phyloP scores from a whole-genome alignment of 2,329 filamentous ascomycete species.

The Nemania sp. region DNA sequence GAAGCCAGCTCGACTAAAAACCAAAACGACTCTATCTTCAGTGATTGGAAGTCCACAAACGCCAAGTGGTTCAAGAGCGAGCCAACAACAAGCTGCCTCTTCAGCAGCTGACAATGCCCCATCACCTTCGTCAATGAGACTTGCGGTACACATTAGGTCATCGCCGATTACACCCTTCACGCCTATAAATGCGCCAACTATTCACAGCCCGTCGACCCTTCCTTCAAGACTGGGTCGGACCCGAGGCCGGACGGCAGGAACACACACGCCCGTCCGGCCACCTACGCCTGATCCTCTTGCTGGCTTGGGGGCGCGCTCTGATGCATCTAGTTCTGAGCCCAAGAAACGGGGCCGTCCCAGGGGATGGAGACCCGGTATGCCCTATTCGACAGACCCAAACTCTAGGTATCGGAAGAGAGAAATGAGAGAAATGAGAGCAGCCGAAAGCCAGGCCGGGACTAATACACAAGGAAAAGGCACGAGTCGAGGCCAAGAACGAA shows the following conservation, averaged over 20 bases:
- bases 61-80: constrained; percentile 12
- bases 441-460: constrained; percentile 2
- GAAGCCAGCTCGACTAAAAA: constrained; percentile 10
- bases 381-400: constrained; percentile 44
- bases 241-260: constrained; percentile 23
- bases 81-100: constrained; percentile 18
- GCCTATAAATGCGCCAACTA: constrained; percentile 31
- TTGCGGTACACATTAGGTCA: constrained; percentile 48
- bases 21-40: constrained; percentile 25
- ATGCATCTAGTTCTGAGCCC: constrained; percentile 37
- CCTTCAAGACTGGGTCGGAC: constrained; percentile 14
- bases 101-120: constrained; percentile 20
- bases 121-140: constrained; percentile 30
- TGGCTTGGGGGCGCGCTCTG: constrained; percentile 23
- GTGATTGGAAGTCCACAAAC: constrained; percentile 16
- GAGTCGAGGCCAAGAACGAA: constrained; percentile 11
- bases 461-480: constrained; percentile 8
- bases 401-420: constrained; percentile 38
- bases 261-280: constrained; percentile 20
- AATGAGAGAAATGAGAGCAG: constrained; percentile 28
- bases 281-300: constrained; percentile 24
- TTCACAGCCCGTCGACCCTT: constrained; percentile 20
- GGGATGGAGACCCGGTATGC: constrained; percentile 57
- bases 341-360: constrained; percentile 62
- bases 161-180: constrained; percentile 38